Evolutionary conservation across 225 moss, liverwort and hornwort genomes (phyloP).

Genomic region (Rhytidiadelphus loreus): DNA sequence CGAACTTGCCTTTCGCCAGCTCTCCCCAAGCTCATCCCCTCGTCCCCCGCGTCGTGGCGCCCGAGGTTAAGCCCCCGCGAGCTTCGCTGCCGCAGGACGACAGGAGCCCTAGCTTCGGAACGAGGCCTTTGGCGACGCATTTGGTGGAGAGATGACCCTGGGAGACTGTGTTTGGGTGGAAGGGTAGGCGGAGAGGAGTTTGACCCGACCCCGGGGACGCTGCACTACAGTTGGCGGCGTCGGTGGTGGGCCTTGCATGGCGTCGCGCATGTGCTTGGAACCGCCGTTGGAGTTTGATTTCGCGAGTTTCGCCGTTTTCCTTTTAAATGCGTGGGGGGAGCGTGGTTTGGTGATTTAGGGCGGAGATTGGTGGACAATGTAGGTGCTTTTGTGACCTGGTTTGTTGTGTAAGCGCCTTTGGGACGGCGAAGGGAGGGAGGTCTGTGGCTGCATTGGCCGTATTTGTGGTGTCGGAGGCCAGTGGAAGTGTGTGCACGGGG

Average conservation of each 20-base stretch:
- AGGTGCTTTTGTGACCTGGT: background rate
- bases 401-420: background rate
- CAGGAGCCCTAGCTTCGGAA: background rate
- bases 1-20: slow-evolving; percentile 4
- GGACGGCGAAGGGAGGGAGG: background rate
- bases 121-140: background rate
- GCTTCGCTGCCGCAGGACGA: background rate
- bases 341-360: background rate
- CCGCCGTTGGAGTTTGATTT: background rate
- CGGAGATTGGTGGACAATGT: slow-evolving; percentile 2
- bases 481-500: background rate
- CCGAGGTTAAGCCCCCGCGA: background rate
- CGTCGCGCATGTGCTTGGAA: background rate
- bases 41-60: background rate
- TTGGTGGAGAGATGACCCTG: background rate
- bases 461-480: background rate
- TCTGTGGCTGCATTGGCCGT: background rate
- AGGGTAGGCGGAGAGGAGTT: background rate
- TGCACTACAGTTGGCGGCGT: background rate
- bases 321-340: background rate
- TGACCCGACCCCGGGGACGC: background rate
- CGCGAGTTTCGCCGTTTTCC: background rate
- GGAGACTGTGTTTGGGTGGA: background rate
- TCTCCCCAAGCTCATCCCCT: background rate
- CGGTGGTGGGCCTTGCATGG: slow-evolving; percentile 22